Evolutionary conservation across 176 grass and related monocot genomes (phyloP).

Genomic region (Eragrostis curvula): DNA sequence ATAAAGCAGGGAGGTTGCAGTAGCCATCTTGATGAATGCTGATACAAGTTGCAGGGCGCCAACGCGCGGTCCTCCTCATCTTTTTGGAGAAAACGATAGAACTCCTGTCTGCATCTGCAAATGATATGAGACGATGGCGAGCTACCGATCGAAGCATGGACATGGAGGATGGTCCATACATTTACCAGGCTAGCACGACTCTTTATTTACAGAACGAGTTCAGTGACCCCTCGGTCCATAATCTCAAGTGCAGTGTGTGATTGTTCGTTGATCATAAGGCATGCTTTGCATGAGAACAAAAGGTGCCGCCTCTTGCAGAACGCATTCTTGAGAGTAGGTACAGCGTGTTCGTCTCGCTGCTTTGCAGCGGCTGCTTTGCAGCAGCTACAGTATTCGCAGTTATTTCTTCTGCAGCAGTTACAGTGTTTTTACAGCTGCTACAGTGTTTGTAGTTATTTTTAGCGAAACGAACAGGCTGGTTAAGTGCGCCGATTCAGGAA

Average conservation of each 20-base stretch:
- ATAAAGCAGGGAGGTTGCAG: neutral
- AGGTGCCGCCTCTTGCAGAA: neutral
- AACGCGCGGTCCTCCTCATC: conserved; percentile 45
- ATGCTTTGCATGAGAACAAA: conserved; percentile 5
- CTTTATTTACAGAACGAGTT: neutral
- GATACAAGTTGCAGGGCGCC: conserved; percentile 38
- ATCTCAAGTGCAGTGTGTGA: neutral
- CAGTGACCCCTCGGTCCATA: neutral
- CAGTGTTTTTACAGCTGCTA: no score
- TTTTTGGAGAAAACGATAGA: conserved; percentile 53
- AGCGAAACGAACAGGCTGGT: no score
- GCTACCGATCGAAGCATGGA: conserved; percentile 15
- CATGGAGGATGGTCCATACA: conserved; percentile 5
- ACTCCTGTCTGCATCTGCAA: conserved; percentile 51
- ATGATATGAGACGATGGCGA: neutral
- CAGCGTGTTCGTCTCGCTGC: no score
- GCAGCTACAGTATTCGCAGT: no score
- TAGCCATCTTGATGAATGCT: conserved; percentile 47
- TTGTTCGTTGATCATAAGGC: neutral
- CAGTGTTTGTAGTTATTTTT: no score
- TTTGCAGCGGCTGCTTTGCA: no score
- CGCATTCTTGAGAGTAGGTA: neutral
- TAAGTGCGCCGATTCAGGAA: neutral
- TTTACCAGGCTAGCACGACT: conserved; percentile 13
- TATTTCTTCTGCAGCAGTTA: no score